Base-by-base conservation (phyloP, 768 basidiomycete species). In the Hericium alpestre region DNA sequence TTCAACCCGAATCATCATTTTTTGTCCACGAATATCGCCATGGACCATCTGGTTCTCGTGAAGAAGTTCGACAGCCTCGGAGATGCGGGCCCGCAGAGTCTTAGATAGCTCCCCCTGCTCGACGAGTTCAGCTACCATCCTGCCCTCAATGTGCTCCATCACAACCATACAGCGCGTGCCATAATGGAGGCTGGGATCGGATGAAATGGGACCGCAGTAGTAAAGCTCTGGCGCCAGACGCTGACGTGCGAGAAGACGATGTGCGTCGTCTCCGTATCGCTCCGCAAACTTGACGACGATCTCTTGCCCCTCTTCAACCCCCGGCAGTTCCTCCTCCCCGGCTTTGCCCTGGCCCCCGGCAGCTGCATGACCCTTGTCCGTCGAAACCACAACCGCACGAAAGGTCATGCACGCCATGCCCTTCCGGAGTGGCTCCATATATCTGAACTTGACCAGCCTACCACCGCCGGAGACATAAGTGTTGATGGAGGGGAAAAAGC, bases 201-300 rank as follows among this genome's bases (percentile, higher is more conserved):
- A 63, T 23, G 64, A 59, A 16, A 55, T 65, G 2, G 12, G 13
- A n/a, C 40, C 40, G n/a, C n/a, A 41, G 40, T 41, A 41, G 13
- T 13, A n/a, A 12, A 76, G 64, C 49, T 59, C 10, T 2, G 73
- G 72, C 16, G 70, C 71, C 18, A 23, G 49, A 23, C 41, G 48
- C 46, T 58, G 12, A 0, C 54, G 25, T 2, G 71, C 72, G 55
- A 77, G 68, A 13, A 64, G 50, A 25, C 56, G 37, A 56, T 76
- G 75, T 0, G 63, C 70, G 8, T 63, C 66, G 8, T 15, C 57
- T 23, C 70, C 65, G 56, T 76, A 76, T 6, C 63, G 56, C 16
- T 61, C 59, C 40, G 69, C 70, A 48, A 76, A 76, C 58, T 74
- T 76, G 53, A 76, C 67, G 0, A 74, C 67, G 12, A 73, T 58